phyloP scores from a whole-genome alignment of 208 protist genomes.

The Leishmania aethiopica region DNA sequence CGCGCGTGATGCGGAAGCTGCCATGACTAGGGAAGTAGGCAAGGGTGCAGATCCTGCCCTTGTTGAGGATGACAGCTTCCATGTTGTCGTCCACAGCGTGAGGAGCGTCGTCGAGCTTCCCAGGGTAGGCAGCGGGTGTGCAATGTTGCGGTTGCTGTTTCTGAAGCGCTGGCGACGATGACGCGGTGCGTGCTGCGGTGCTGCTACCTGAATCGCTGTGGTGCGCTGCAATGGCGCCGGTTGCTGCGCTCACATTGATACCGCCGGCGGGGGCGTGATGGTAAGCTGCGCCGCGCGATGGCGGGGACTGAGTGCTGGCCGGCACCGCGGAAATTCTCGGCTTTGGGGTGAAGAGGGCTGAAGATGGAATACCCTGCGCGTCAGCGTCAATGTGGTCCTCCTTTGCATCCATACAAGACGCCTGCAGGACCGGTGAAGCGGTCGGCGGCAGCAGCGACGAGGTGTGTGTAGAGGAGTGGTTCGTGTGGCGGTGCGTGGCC shows the following conservation, averaged over 20 bases:
- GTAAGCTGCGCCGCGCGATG: neutral
- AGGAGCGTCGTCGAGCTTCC: too few relatives aligned
- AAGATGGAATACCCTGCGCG: neutral
- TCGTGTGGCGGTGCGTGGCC: neutral
- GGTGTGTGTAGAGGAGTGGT: neutral
- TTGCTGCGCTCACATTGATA: neutral
- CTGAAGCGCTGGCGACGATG: neutral
- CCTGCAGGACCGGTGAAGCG: neutral
- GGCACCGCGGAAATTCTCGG: neutral
- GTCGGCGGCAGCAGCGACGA: neutral
- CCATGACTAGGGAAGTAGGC: constrained; percentile 32
- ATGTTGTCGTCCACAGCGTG: constrained; percentile 7
- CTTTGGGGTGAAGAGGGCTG: neutral
- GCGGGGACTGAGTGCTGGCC: neutral
- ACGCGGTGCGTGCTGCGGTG: neutral
- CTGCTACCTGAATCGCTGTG: neutral
- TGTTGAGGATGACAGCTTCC: constrained; percentile 26
- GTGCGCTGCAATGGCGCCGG: too few relatives aligned
- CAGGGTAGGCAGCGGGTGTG: neutral
- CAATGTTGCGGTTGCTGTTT: neutral
- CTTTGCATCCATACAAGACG: neutral
- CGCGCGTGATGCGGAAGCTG: constrained; percentile 31
- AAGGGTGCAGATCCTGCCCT: constrained; percentile 35
- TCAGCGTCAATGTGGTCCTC: neutral
- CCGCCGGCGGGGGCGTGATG: neutral